Base-by-base conservation (phyloP, 805 yeast genomes). In the Candida morakotiae region DNA sequence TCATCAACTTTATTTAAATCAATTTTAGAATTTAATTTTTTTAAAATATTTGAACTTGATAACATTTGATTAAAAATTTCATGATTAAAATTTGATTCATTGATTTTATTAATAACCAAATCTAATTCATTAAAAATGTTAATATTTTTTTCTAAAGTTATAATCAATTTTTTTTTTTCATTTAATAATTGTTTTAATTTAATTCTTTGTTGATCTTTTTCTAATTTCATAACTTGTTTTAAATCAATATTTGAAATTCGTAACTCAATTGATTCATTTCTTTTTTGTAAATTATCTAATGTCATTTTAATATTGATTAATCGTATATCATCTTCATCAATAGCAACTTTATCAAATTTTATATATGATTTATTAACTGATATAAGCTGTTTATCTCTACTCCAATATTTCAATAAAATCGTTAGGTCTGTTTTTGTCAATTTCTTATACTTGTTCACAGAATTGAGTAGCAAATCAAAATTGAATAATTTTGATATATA, bases 41-140 rank as follows among this genome's bases (percentile, higher is more conserved):
- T 41, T 40, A 67, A 54, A 5, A 53, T 51, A 2, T 39, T 36
- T 3, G 60, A 39, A 11, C 68, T 55, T 5, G 51, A 43, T 14
- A 47, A 42, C 38, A 67, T 46, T 11, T 61, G 56, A 13, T 49
- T 43, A 34, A 48, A 50, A 4, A 63, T 38, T 14, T 45, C 42
- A 1, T 46, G 40, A 40, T 65, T 66, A 13, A 54, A 38, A 20
- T 48, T 49, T 2, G 70, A 63, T 11, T 67, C 67, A 42, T 66
- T 55, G 13, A 67, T 64, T 42, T 62, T 63, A 18, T 44, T 34
- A 22, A 64, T 35, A 2, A 65, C 46, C 11, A 42, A 30, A 1
- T 38, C 38, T 24, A 67, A 44, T 30, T 62, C 59, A 13, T 37
- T 34, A 14, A 47, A 46, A 3, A 55, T 39, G 5, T 21, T 39